Evolutionary conservation across 2,329 filamentous ascomycete species (phyloP), one percentile per base, ranked within the genome.

Genomic region (Colletotrichum chlorophyti): DNA sequence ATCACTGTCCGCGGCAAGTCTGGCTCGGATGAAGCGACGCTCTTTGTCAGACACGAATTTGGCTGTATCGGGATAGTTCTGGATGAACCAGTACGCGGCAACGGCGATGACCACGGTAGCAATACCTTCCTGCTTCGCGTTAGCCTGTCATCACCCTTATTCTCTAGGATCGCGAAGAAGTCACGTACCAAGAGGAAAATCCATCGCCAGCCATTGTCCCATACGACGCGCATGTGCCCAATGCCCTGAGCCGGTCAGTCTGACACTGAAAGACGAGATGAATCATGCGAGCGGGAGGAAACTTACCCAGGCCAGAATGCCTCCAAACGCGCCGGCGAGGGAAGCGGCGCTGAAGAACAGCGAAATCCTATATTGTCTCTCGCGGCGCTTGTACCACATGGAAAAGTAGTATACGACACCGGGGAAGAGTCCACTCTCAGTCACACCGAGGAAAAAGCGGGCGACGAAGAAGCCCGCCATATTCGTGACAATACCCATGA

Each of bases 1-100:
- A 66, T 93, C 89, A 61, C 83, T 87, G 64, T 93, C 89, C 5
- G 81, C 79, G 9, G 85, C 84, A 0, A 93, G 78, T 0, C 90
- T 84, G 9, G 81, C 77, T 19, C 84, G 80, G 45, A 92, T 82
- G 54, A 82, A 85, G 0, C 76, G 72, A 2, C 86, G 77, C 65
- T 87, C 84, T 5, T 72, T 73, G 7, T 82, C 74, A 0, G 74
- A 79, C 9, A 89, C 73, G 62, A 88, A 89, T 2, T 75, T 76
- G 4, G 86, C 83, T 0, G 79, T 87, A 29, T 79, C 75, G 0
- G 86, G 86, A 53, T 87, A 88, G 70, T 90, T 88, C 50, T 87
- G 79, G n/a, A 90, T 83, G 69, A 89, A 86, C 68, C 79, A 83
- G 69, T 84, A 83, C 9, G 81, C 74, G 7, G 68, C 69, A 11